phyloP scores from a whole-genome alignment of 495 filamentous ascomycete genomes.

The Hypomontagnella monticulosa region DNA sequence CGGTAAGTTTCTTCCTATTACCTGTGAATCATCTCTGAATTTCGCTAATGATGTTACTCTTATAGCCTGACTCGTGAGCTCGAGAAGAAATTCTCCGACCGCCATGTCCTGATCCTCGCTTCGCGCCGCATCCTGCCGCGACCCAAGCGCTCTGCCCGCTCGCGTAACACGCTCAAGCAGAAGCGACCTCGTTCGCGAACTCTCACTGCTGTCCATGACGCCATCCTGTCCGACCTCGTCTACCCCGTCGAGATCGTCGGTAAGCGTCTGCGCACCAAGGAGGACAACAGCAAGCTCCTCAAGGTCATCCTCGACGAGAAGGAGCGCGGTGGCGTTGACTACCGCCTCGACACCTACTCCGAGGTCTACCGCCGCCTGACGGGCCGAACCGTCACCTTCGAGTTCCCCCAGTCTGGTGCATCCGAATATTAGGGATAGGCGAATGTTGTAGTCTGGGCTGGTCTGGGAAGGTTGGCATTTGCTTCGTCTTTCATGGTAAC shows the following conservation, averaged over 20 bases:
- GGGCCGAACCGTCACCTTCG: slow-evolving; percentile 91
- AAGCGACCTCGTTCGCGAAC: slow-evolving; percentile 98
- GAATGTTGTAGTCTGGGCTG: slow-evolving; percentile 21
- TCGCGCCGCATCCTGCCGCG: slow-evolving; percentile 98
- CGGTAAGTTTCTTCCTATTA: slow-evolving; percentile 70
- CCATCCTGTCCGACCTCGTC: slow-evolving; percentile 94
- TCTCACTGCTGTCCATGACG: slow-evolving; percentile 96
- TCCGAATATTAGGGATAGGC: slow-evolving; percentile 75
- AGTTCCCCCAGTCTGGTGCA: slow-evolving; percentile 88
- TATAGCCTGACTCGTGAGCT: slow-evolving; percentile 96
- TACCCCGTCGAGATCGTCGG: slow-evolving; percentile 99
- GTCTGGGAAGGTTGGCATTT: slow-evolving; percentile 26
- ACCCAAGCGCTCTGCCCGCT: slow-evolving; percentile 94
- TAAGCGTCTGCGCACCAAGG: slow-evolving; percentile 95
- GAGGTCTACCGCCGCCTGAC: slow-evolving; percentile 98
- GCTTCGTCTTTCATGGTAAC: slow-evolving; percentile 28
- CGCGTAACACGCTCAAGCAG: slow-evolving; percentile 91
- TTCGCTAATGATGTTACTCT: slow-evolving; percentile 36
- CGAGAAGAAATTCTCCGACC: slow-evolving; percentile 99
- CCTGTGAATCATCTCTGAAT: background rate
- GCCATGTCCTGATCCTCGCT: slow-evolving; percentile 98
- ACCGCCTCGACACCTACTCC: slow-evolving; percentile 97
- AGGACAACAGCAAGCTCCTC: slow-evolving; percentile 95
- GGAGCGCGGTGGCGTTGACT: slow-evolving; percentile 98
- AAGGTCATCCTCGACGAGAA: slow-evolving; percentile 99